Conservation (phyloP, 2,329 filamentous ascomycete species). For the Fusarium camptoceras region DNA sequence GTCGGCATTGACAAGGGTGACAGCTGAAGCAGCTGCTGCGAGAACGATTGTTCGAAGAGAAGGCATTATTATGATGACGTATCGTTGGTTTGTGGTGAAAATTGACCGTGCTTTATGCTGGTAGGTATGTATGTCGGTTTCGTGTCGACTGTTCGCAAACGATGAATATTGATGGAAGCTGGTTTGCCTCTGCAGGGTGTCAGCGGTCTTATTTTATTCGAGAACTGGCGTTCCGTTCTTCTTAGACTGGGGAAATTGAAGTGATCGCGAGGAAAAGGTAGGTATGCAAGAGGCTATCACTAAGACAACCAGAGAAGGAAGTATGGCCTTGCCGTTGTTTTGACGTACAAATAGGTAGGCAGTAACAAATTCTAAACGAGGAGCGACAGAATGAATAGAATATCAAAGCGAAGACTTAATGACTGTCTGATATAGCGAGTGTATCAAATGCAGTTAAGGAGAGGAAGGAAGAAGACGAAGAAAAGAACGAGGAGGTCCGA, state of each 20-base stretch:
- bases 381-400: slow-evolving; percentile 12
- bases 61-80: slow-evolving; percentile 59
- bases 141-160: slow-evolving; percentile 17
- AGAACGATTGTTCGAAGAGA: slow-evolving; percentile 65
- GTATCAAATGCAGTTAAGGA: slow-evolving; percentile 32
- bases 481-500: slow-evolving; percentile 23
- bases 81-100: slow-evolving; percentile 6
- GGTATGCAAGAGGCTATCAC: slow-evolving; percentile 26
- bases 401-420: slow-evolving; percentile 7
- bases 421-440: slow-evolving; percentile 32
- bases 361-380: neutral
- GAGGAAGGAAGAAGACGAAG: slow-evolving; percentile 21
- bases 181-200: slow-evolving; percentile 17
- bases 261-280: slow-evolving; percentile 23
- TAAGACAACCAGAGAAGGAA: slow-evolving; percentile 28
- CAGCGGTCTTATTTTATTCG: slow-evolving; percentile 25
- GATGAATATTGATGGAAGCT: slow-evolving; percentile 20
- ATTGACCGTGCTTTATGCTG: slow-evolving; percentile 10
- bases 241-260: slow-evolving; percentile 3
- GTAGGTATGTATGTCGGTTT: slow-evolving; percentile 19
- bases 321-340: slow-evolving; percentile 3
- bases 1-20: slow-evolving; percentile 65
- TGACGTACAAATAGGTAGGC: slow-evolving; percentile 25
- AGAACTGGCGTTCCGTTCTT: slow-evolving; percentile 5
- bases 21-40: slow-evolving; percentile 64